Conservation (phyloP, 306 rosid genomes). For the Lathyrus aphaca region DNA sequence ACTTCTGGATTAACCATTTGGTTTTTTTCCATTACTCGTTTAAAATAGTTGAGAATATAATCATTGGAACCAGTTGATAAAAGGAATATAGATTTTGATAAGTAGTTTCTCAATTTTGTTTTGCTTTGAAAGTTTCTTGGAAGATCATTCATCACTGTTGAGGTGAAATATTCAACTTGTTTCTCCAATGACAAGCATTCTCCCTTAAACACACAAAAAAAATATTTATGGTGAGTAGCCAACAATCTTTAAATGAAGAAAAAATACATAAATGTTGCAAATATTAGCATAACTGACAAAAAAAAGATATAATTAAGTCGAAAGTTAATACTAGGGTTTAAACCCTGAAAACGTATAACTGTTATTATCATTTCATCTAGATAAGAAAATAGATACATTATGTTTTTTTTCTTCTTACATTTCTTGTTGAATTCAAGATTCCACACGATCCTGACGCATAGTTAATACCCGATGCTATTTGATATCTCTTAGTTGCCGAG, state of each 20-base stretch:
- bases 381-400: no score
- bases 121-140: not conserved
- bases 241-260: no score
- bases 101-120: not conserved
- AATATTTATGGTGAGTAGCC: no score
- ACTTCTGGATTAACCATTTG: not conserved
- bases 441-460: conserved; percentile 18
- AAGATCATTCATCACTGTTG: conserved; percentile 41
- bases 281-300: not conserved
- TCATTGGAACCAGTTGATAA: conserved; percentile 29
- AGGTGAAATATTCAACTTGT: conserved; percentile 37
- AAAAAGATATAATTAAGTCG: no score
- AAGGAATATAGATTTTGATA: conserved; percentile 28
- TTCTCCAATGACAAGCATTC: conserved; percentile 34
- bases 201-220: conserved; percentile 29
- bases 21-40: not conserved
- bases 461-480: conserved; percentile 6
- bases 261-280: no score
- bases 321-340: no score
- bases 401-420: not conserved
- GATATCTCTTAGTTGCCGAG: not conserved
- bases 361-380: no score
- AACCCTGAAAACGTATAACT: no score
- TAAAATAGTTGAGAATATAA: conserved; percentile 34
- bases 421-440: conserved; percentile 24